These are phyloP conservation scores for Magnaporthiopsis rhizophila DNA, from an alignment of 2,329 filamentous ascomycete genomes.

Conservation along the genomic window DNA sequence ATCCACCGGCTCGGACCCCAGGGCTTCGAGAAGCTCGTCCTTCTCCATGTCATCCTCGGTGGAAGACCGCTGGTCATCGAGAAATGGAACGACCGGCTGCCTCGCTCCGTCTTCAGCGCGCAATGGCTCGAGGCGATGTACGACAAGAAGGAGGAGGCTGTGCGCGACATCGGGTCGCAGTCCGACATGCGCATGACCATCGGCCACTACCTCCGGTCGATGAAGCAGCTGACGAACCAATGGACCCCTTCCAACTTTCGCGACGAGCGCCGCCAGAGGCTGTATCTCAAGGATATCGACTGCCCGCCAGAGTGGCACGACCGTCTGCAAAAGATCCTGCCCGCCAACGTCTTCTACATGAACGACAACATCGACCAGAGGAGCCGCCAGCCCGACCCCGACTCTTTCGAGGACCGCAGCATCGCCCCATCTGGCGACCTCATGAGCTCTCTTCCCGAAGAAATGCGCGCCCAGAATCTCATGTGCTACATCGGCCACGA, in stretches of 20 bases:
- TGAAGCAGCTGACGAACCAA: slow-evolving; percentile 76
- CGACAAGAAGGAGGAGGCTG: slow-evolving; percentile 75
- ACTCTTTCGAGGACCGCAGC: slow-evolving; percentile 38
- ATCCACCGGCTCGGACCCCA: slow-evolving; percentile 70
- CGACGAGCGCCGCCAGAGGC: slow-evolving; percentile 71
- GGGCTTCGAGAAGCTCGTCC: slow-evolving; percentile 77
- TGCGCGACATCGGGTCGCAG: slow-evolving; percentile 69
- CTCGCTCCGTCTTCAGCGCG: slow-evolving; percentile 68
- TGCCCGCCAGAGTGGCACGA: slow-evolving; percentile 83
- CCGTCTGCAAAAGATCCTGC: slow-evolving; percentile 68
- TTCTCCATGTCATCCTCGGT: slow-evolving; percentile 72
- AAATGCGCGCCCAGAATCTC: slow-evolving; percentile 90
- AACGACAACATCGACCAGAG: slow-evolving; percentile 63
- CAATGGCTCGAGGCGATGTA: slow-evolving; percentile 74
- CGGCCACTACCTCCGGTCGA: slow-evolving; percentile 82
- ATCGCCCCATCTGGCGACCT: slow-evolving; percentile 75
- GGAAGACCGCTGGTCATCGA: slow-evolving; percentile 89
- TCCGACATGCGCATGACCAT: slow-evolving; percentile 76
- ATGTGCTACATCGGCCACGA: slow-evolving; percentile 99
- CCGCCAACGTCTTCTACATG: slow-evolving; percentile 78
- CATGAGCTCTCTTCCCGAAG: slow-evolving; percentile 81
- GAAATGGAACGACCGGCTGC: slow-evolving; percentile 70
- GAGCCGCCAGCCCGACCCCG: slow-evolving; percentile 23
- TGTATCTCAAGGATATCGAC: slow-evolving; percentile 97
- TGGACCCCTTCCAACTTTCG: slow-evolving; percentile 69